Conservation (phyloP, 2,329 filamentous ascomycete genomes). For the Gnomoniopsis sp. region DNA sequence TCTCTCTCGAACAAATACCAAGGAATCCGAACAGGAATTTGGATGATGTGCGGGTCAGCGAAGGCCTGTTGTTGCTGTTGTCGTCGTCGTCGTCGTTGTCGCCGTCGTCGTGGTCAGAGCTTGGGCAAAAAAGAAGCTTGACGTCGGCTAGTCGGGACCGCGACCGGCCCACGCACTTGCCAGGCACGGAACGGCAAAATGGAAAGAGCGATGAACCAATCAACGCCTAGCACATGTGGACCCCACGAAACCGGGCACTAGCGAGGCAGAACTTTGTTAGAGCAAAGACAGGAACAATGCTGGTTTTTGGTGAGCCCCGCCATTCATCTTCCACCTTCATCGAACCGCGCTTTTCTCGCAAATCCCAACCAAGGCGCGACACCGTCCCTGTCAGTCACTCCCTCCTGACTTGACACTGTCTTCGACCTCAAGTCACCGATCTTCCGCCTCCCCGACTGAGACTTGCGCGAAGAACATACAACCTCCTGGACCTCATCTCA, state of each 20-base stretch:
- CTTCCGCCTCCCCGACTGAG: neutral
- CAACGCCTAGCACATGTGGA: neutral
- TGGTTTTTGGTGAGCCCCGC: conserved; percentile 17
- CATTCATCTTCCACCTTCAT: conserved; percentile 6
- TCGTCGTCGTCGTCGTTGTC: neutral
- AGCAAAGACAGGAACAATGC: conserved; percentile 7
- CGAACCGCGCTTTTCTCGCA: neutral
- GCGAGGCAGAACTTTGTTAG: conserved; percentile 2
- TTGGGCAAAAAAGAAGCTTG: neutral
- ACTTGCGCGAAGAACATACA: neutral
- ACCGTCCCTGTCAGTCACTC: neutral
- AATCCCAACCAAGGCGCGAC: neutral
- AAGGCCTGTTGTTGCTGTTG: neutral
- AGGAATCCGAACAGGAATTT: neutral
- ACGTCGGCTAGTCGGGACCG: conserved; percentile 5
- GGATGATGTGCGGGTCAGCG: neutral
- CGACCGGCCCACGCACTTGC: conserved; percentile 2
- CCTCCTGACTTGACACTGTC: neutral
- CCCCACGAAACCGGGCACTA: conserved; percentile 15
- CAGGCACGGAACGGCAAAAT: conserved; percentile 6
- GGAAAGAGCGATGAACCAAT: conserved; percentile 16
- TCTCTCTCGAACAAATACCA: neutral
- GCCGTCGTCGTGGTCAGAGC: neutral
- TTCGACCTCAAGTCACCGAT: neutral
- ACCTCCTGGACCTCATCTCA: neutral